phyloP scores from a whole-genome alignment of 208 protist genomes.

The Trypanosomatidae sp. region DNA sequence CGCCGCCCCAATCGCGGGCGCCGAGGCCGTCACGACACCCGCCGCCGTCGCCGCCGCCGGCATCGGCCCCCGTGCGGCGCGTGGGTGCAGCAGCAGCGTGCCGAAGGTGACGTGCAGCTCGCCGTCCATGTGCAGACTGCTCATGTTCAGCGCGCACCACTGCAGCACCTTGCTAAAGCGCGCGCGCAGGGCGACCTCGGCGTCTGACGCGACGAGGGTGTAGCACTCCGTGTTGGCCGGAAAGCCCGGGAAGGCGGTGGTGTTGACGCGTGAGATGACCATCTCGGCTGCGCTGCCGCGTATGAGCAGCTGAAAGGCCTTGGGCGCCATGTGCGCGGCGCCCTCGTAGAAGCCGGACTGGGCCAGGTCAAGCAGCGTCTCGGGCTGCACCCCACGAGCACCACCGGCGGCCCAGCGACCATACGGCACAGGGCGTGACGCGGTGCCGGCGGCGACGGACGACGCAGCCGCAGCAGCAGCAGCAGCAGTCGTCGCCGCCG shows the following conservation, averaged over 20 bases:
- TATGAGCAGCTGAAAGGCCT: conserved; percentile 82
- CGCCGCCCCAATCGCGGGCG: too few relatives aligned
- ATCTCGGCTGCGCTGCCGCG: conserved; percentile 57
- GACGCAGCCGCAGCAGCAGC: background rate
- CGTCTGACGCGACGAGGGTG: conserved; percentile 54
- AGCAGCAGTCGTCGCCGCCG: background rate
- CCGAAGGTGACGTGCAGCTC: conserved; percentile 68
- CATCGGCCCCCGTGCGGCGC: conserved; percentile 26
- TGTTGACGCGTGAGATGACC: conserved; percentile 78
- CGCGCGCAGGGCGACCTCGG: conserved; percentile 38
- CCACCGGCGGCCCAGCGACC: conserved; percentile 32
- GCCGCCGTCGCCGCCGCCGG: conserved; percentile 21
- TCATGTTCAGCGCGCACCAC: conserved; percentile 88
- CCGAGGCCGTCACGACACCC: background rate
- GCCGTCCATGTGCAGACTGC: conserved; percentile 84
- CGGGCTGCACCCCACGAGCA: conserved; percentile 26
- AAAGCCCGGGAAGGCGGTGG: conserved; percentile 77
- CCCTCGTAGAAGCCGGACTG: conserved; percentile 84
- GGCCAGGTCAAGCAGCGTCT: conserved; percentile 73
- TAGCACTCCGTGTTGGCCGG: conserved; percentile 85
- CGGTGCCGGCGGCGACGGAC: background rate
- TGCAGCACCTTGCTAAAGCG: conserved; percentile 86
- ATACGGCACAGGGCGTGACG: conserved; percentile 8
- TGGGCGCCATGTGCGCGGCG: conserved; percentile 62
- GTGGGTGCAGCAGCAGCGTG: conserved; percentile 57